Evolutionary conservation across 768 basidiomycete genomes (phyloP).

Genomic region (Pleurotus pulmonarius): DNA sequence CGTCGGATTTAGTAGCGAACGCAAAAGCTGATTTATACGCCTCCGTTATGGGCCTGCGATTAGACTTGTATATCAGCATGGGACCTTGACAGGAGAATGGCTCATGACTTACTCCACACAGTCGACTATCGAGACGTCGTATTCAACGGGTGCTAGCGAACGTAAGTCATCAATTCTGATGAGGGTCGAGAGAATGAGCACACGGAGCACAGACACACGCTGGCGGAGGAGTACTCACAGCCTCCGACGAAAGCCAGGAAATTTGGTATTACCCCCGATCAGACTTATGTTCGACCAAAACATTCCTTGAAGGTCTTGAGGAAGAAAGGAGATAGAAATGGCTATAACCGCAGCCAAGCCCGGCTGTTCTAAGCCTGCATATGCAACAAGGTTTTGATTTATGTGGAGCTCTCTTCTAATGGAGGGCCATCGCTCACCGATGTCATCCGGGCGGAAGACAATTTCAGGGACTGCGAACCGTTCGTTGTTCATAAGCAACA

Average conservation of each 20-base stretch:
- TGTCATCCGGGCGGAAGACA: slow-evolving; percentile 85
- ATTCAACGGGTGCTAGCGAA: slow-evolving; percentile 78
- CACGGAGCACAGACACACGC: neutral
- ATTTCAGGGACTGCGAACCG: slow-evolving; percentile 91
- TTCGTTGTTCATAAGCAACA: slow-evolving; percentile 88
- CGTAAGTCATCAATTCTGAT: slow-evolving; percentile 69
- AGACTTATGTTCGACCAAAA: slow-evolving; percentile 94
- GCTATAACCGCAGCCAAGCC: slow-evolving; percentile 79
- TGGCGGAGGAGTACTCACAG: slow-evolving; percentile 52
- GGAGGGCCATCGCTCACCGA: slow-evolving; percentile 49
- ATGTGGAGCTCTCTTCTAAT: neutral
- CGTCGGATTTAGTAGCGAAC: slow-evolving; percentile 48
- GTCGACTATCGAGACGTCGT: slow-evolving; percentile 68
- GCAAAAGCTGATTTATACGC: slow-evolving; percentile 58
- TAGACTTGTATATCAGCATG: neutral
- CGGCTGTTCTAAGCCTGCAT: slow-evolving; percentile 69
- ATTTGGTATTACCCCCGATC: slow-evolving; percentile 78
- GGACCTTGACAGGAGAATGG: neutral
- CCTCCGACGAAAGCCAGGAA: slow-evolving; percentile 69
- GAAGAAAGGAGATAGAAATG: slow-evolving; percentile 69
- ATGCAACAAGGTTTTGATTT: neutral
- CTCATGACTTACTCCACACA: slow-evolving; percentile 61
- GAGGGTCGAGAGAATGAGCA: neutral
- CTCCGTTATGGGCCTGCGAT: slow-evolving; percentile 58
- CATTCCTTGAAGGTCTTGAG: slow-evolving; percentile 82